Evolutionary conservation across 768 basidiomycete species (phyloP).

Genomic region (Dacryopinax spathularia): DNA sequence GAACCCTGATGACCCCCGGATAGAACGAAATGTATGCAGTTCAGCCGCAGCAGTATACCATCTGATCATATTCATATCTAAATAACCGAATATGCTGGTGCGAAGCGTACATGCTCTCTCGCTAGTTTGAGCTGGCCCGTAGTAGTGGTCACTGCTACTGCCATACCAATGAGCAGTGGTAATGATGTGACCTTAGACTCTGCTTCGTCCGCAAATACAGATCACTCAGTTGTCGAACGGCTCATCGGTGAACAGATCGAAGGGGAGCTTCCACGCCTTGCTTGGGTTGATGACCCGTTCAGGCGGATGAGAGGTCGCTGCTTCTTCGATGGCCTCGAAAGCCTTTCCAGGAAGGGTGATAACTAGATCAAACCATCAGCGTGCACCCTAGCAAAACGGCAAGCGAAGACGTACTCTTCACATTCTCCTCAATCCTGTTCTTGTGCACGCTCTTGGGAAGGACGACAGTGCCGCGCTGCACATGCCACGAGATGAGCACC

Average conservation of each 20-base stretch:
- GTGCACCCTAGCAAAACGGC: not conserved
- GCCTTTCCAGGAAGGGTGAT: constrained; percentile 26
- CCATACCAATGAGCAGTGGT: no score
- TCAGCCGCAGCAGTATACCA: no score
- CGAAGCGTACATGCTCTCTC: no score
- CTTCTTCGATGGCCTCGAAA: constrained; percentile 36
- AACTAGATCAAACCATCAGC: constrained; percentile 14
- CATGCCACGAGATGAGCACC: constrained; percentile 59
- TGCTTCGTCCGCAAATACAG: no score
- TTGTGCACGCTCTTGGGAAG: constrained; percentile 67
- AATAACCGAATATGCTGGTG: no score
- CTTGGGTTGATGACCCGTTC: constrained; percentile 45
- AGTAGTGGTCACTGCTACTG: no score
- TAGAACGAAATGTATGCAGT: no score
- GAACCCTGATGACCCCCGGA: no score
- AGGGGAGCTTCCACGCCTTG: constrained; percentile 38
- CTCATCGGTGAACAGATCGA: constrained; percentile 49
- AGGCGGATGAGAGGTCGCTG: constrained; percentile 41
- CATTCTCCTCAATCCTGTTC: constrained; percentile 53
- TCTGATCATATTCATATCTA: no score
- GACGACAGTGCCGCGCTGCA: constrained; percentile 58
- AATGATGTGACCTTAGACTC: no score
- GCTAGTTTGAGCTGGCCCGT: no score
- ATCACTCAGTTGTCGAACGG: no score
- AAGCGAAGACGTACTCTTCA: constrained; percentile 32